A percentile compares a stretch with the other conserved stretches of the same genome.
phyloP scores from a whole-genome alignment of 1,284 basidiomycete species.

The Coniferiporia sulphurascens region DNA sequence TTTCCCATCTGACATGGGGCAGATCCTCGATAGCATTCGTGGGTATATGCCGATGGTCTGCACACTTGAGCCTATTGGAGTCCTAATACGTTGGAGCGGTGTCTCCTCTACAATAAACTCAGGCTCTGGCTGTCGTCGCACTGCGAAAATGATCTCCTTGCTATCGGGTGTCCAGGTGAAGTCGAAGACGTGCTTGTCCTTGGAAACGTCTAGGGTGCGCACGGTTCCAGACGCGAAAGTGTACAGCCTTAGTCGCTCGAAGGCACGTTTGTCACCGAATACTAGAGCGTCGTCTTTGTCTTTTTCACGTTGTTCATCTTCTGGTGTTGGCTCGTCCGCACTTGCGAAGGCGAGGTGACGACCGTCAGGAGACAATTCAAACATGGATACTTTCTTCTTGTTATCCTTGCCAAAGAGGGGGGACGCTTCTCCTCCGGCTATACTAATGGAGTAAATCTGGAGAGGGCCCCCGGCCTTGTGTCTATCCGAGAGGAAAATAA shows the following conservation, averaged over 20 bases:
- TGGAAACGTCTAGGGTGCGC: constrained; percentile 10
- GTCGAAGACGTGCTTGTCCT: constrained; percentile 10
- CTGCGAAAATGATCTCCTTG: constrained; percentile 11
- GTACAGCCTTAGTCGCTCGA: constrained; percentile 14
- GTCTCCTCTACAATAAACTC: constrained; percentile 8
- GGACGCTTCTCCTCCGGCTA: constrained; percentile 16
- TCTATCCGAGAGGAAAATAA: constrained; percentile 21
- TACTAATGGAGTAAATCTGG: constrained; percentile 17
- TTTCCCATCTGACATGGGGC: neutral
- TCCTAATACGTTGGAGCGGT: constrained; percentile 2
- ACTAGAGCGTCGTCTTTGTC: constrained; percentile 21
- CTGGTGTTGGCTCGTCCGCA: constrained; percentile 18
- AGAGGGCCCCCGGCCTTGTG: constrained; percentile 20
- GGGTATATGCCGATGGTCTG: neutral
- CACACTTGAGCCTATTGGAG: neutral
- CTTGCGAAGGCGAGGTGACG: constrained; percentile 21
- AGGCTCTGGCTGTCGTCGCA: neutral
- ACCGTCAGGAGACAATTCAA: constrained; percentile 20
- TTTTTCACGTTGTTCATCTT: constrained; percentile 19
- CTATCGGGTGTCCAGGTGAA: constrained; percentile 20
- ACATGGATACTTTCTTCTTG: constrained; percentile 9
- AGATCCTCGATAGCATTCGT: neutral
- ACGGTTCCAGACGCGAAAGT: constrained; percentile 15
- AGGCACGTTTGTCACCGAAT: constrained; percentile 17
- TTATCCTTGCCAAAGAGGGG: constrained; percentile 14